Percentiles rank a stretch among this genome's conserved stretches.
Evolutionary conservation across 208 protist species (phyloP).

Genomic region (Naegleria gruberi): DNA sequence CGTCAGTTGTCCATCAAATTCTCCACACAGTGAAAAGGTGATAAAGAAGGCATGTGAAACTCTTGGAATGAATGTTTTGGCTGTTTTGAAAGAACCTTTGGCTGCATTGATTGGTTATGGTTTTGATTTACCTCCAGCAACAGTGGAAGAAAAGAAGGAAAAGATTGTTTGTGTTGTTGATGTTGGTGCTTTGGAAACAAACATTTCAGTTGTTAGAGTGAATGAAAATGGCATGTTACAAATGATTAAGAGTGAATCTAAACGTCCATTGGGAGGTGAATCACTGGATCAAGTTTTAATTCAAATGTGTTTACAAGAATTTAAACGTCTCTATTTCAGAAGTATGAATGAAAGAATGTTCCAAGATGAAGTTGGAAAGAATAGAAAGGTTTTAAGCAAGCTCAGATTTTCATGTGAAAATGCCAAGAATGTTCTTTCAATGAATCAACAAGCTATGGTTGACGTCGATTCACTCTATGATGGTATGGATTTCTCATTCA

Average conservation of each 20-base stretch:
- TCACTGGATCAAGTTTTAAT: slow-evolving; percentile 93
- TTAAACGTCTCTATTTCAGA: slow-evolving; percentile 54
- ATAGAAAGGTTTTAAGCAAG: slow-evolving; percentile 41
- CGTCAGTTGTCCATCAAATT: slow-evolving; percentile 86
- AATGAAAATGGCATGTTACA: slow-evolving; percentile 87
- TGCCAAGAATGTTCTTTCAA: slow-evolving; percentile 83
- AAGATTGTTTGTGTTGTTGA: slow-evolving; percentile 72
- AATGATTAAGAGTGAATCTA: slow-evolving; percentile 91
- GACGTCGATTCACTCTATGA: slow-evolving; percentile 86
- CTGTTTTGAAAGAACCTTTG: slow-evolving; percentile 86
- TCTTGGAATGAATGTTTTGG: slow-evolving; percentile 61
- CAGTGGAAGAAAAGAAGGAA: slow-evolving; percentile 41
- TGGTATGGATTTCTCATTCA: slow-evolving; percentile 66
- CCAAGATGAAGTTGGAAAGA: slow-evolving; percentile 38
- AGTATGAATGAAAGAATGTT: slow-evolving; percentile 45
- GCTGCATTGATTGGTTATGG: slow-evolving; percentile 86
- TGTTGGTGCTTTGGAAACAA: slow-evolving; percentile 77
- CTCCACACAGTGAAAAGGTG: slow-evolving; percentile 92
- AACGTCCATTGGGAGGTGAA: slow-evolving; percentile 98
- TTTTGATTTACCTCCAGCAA: slow-evolving; percentile 47
- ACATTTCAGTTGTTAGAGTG: slow-evolving; percentile 74
- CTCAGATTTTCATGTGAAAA: slow-evolving; percentile 73
- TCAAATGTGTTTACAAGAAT: slow-evolving; percentile 71
- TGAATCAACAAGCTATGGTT: slow-evolving; percentile 48
- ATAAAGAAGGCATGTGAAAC: slow-evolving; percentile 91